Base-by-base conservation (phyloP, 305 asterid species). In the Fraxinus baroniana region DNA sequence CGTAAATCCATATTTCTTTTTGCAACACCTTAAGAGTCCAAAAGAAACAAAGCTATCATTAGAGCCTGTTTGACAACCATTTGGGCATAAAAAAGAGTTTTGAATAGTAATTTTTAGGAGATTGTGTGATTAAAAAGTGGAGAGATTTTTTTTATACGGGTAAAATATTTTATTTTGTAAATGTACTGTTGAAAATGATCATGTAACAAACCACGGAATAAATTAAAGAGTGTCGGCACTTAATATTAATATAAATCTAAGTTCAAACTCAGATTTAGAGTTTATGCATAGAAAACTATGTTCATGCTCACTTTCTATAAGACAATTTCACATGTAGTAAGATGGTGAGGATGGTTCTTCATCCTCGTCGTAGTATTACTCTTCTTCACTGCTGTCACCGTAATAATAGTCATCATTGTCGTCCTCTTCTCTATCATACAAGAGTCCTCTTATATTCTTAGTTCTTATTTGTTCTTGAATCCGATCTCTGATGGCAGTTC, bases 401-500 rank as follows among this genome's bases (percentile, higher is more conserved):
- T 87, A 88, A 74, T 88, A 87, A 68, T 87, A 84, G 15, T 84
- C 88, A 32, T 84, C 87, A 5, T 83, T 84, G 0, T 90, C 88
- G 3, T 84, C 89, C 28, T 82, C 91, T 73, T 88, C 91, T 35
- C 77, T 80, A 20, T 90, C 93, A 22, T 70, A 84, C 78, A 87
- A 78, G 18, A 88, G 86, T 64, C 88, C 90, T 66, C 80, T 82
- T 37, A 86, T 86, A 74, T 87, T 86, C 77, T 84, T 85, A 17
- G 90, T 83, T 55, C 81, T 84, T 12, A 90, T 85, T 57, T 87
- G 92, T 70, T 89, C 93, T 83, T 90, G 93, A 82, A 90, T 90
- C 60, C 90, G 81, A 70, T 90, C 92, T 81, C 91, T 86, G 49
- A 90, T 90, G 85, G 86, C 93, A n/a, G 93, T 90, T 12, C 92